Evolutionary conservation across 1,284 basidiomycete species (phyloP), one percentile per base, ranked within the genome.

Genomic region (Cryptococcus depauperatus): DNA sequence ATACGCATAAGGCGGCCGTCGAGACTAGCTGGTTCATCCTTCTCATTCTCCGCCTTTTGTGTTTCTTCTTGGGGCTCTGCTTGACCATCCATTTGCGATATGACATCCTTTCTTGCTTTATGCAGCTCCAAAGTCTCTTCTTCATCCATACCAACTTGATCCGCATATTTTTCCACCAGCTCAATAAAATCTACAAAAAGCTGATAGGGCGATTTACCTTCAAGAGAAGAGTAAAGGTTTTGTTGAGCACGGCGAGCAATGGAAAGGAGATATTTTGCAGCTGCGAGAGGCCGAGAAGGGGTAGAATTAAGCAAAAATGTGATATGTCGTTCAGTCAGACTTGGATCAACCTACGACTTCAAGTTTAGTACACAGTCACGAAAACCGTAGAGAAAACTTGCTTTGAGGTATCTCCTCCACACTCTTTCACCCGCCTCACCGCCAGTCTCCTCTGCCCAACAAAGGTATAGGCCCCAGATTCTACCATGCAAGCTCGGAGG

Each of bases 161-260:
- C 93, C 0, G 92, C 81, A 61, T 84, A 85, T 54, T 83, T 80
- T 66, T 97, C 92, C 27, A 88, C 84, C 4, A 97, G 80, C 34
- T 95, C 88, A 29, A 98, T 78, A 78, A 87, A 98, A 55, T 96
- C 89, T 48, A 83, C 80, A 21, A 98, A 79, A 3, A 98, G 76
- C 61, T 97, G 91, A 61, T 95, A 96, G 0, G 93, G 84, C 54
- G 90, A 93, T 73, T 97, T 98, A 39, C 85, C 88, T 61, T 97
- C 91, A 0, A 89, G 83, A 48, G 88, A 89, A 10, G 75, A 76
- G 65, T 95, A 97, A 44, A 83, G 80, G 26, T 90, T 91, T 41
- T 80, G 76, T 1, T 82, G 77, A 1, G 93, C 88, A 61, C 84
- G 83, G 41, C 89, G 77, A 8, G 89, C 88, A 30, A 98, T 73